Percentiles rank a stretch among this genome's conserved stretches.
Conservation (phyloP, 306 rosid species). For the Elaeagnus macrophylla region DNA sequence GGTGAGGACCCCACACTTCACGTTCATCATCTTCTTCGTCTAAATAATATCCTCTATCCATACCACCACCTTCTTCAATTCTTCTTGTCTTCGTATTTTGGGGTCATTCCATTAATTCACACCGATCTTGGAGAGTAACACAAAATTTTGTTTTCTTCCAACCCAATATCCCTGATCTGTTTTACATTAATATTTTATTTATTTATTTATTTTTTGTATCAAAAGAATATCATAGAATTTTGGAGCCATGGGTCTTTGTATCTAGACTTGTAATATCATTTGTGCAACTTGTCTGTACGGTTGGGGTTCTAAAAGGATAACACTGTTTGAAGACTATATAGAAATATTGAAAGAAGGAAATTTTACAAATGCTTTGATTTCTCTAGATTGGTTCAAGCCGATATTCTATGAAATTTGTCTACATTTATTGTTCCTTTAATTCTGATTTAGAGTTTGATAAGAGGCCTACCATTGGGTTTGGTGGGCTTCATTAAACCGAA, state of each 20-base stretch:
- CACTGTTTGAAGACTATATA: neutral
- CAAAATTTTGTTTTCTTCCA: slow-evolving; percentile 28
- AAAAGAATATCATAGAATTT: slow-evolving; percentile 20
- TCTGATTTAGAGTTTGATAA: slow-evolving; percentile 27
- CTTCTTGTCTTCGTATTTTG: slow-evolving; percentile 21
- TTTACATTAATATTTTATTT: slow-evolving; percentile 19
- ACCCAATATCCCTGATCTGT: slow-evolving; percentile 38
- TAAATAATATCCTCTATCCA: slow-evolving; percentile 13
- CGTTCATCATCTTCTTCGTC: slow-evolving; percentile 39
- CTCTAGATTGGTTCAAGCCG: slow-evolving; percentile 25
- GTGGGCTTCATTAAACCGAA: slow-evolving; percentile 63
- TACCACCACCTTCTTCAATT: slow-evolving; percentile 7
- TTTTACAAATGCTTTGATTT: slow-evolving; percentile 14
- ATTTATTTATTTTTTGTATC: slow-evolving; percentile 13
- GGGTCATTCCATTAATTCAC: slow-evolving; percentile 12
- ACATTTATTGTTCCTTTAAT: slow-evolving; percentile 17
- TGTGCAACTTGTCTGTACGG: slow-evolving; percentile 38
- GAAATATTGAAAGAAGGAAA: neutral
- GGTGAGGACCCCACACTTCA: slow-evolving; percentile 32
- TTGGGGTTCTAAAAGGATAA: slow-evolving; percentile 24
- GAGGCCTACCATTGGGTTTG: slow-evolving; percentile 82
- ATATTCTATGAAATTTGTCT: slow-evolving; percentile 27
- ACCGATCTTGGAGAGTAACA: slow-evolving; percentile 26
- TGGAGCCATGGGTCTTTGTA: slow-evolving; percentile 39
- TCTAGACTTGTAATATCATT: slow-evolving; percentile 49